These are phyloP conservation scores for Blastomyces gilchristii DNA, from an alignment of 2,329 filamentous ascomycete species.

Conservation along the genomic window DNA sequence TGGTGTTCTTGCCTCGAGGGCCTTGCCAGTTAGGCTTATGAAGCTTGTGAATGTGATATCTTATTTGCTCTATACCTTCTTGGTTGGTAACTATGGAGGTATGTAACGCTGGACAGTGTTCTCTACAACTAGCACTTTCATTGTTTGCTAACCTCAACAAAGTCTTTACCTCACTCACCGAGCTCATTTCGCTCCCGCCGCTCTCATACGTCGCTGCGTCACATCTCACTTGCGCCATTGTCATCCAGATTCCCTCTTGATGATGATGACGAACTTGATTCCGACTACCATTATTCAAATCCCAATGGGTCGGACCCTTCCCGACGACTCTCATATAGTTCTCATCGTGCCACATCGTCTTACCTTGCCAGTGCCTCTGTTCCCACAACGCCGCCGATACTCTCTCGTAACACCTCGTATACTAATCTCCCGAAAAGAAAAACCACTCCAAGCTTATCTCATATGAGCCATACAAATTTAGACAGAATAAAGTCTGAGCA, in stretches of 20 bases:
- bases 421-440: slow-evolving; percentile 24
- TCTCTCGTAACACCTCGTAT: slow-evolving; percentile 33
- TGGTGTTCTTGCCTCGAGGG: not conserved
- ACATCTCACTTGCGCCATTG: slow-evolving; percentile 52
- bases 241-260: slow-evolving; percentile 46
- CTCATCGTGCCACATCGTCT: slow-evolving; percentile 22
- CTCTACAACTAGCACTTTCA: not conserved
- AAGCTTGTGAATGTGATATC: not conserved
- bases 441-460: slow-evolving; percentile 27
- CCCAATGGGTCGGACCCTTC: slow-evolving; percentile 16
- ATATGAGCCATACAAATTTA: slow-evolving; percentile 30
- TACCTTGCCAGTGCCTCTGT: slow-evolving; percentile 35
- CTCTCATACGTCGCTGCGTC: slow-evolving; percentile 49
- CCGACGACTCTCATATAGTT: slow-evolving; percentile 25
- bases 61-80: not conserved
- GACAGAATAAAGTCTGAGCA: slow-evolving; percentile 20
- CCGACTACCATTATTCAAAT: slow-evolving; percentile 25
- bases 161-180: slow-evolving; percentile 15
- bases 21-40: not conserved
- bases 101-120: not conserved
- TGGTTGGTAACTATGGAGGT: slow-evolving; percentile 5
- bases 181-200: slow-evolving; percentile 37
- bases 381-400: slow-evolving; percentile 33
- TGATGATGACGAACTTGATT: slow-evolving; percentile 23
- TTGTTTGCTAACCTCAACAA: slow-evolving; percentile 2